Conservation (phyloP, 2,329 filamentous ascomycete species). For the Fusarium ramigenum region DNA sequence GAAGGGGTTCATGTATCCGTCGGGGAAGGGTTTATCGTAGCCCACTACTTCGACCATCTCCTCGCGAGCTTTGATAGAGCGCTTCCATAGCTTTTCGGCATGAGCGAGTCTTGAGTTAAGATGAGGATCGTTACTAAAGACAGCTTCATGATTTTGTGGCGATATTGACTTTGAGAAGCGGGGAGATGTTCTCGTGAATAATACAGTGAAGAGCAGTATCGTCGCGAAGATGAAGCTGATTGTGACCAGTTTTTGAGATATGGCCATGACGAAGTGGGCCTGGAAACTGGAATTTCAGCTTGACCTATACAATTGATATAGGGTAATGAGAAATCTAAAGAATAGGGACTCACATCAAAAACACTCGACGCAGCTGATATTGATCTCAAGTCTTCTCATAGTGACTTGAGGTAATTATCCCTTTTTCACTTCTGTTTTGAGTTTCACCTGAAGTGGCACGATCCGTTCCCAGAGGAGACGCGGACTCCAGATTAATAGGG, state of each 20-base stretch:
- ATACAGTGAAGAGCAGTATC: neutral
- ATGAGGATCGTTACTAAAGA: neutral
- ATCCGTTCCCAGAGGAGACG: neutral
- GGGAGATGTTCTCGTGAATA: neutral
- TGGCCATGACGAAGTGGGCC: neutral
- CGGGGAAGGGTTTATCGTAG: neutral
- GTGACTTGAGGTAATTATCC: neutral
- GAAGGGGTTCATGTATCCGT: neutral
- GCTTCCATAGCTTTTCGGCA: neutral
- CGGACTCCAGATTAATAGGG: neutral
- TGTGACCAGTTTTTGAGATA: neutral
- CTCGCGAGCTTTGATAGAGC: neutral
- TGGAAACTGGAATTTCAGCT: neutral
- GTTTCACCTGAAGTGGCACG: neutral
- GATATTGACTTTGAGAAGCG: neutral
- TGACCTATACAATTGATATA: neutral
- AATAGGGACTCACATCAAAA: neutral
- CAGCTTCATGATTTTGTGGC: rapidly evolving
- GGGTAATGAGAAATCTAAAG: neutral
- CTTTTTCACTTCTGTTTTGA: neutral
- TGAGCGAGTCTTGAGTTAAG: neutral
- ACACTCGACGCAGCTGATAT: rapidly evolving
- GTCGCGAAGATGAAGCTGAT: neutral
- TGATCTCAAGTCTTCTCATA: rapidly evolving
- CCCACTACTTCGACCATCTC: neutral